phyloP scores from a whole-genome alignment of 345 rosid genomes.

The Dimocarpus longan region DNA sequence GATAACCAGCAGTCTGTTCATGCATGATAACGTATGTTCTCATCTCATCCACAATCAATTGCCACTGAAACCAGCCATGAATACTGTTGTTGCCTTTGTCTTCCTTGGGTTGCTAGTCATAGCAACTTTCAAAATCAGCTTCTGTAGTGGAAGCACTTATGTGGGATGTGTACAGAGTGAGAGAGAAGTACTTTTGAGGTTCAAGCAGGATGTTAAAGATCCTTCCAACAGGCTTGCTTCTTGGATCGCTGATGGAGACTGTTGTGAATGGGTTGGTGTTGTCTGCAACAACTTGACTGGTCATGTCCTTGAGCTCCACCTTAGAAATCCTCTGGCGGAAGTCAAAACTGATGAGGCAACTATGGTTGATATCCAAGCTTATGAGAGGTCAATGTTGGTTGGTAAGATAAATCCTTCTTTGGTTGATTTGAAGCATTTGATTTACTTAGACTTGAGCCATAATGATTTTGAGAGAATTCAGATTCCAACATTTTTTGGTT shows the following conservation, averaged over 20 bases:
- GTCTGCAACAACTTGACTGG: constrained; percentile 6
- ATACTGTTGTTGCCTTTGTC: background rate
- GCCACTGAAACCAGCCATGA: background rate
- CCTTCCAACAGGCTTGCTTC: background rate
- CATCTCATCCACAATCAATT: background rate
- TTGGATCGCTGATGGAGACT: background rate
- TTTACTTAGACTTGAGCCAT: constrained; percentile 27
- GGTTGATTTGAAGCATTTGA: constrained; percentile 26
- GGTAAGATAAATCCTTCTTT: constrained; percentile 31
- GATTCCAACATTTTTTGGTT: constrained; percentile 20
- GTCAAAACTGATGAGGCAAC: background rate
- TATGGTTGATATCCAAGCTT: background rate
- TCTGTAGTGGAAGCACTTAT: background rate
- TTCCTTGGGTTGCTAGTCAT: background rate
- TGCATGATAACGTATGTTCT: too few relatives aligned
- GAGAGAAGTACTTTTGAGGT: constrained; percentile 5
- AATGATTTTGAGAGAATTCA: constrained; percentile 14
- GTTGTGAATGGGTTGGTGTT: constrained; percentile 2
- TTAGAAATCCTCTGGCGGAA: background rate
- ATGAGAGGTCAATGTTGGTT: constrained; percentile 2
- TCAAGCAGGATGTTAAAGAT: background rate
- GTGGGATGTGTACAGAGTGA: background rate
- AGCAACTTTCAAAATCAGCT: background rate
- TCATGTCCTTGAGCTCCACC: background rate
- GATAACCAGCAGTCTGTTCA: too few relatives aligned